phyloP scores from a whole-genome alignment of 371 early-diverging fungal genomes.

The Paraphysoderma sedebokerense region DNA sequence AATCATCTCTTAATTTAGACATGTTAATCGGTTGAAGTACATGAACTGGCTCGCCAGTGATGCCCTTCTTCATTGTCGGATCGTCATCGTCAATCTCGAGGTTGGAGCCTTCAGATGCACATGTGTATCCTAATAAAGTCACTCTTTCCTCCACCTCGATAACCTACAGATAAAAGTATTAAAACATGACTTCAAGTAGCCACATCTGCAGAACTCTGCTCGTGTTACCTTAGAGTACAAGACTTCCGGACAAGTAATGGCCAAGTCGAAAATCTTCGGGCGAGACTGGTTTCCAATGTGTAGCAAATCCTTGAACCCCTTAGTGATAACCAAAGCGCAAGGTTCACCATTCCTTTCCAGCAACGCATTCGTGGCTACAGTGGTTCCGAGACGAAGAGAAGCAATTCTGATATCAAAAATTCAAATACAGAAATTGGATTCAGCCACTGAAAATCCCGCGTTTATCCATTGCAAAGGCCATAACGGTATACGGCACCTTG shows the following conservation, averaged over 20 bases:
- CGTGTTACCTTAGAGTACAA: slow-evolving; percentile 39
- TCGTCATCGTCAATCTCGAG: slow-evolving; percentile 18
- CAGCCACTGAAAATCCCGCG: not conserved
- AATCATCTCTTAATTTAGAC: slow-evolving; percentile 26
- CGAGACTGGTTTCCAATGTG: slow-evolving; percentile 79
- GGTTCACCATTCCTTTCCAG: slow-evolving; percentile 70
- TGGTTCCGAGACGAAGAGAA: slow-evolving; percentile 88
- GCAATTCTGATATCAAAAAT: not conserved
- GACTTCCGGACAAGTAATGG: slow-evolving; percentile 58
- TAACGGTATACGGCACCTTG: slow-evolving; percentile 31
- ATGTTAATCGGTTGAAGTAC: slow-evolving; percentile 26
- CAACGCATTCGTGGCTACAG: slow-evolving; percentile 92
- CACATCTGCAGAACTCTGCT: no score
- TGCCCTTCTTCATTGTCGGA: slow-evolving; percentile 22
- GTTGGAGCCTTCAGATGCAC: slow-evolving; percentile 33
- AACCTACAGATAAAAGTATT: slow-evolving; percentile 25
- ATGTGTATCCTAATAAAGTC: slow-evolving; percentile 52
- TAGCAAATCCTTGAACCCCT: slow-evolving; percentile 59
- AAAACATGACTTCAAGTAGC: no score
- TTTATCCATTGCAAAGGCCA: not conserved
- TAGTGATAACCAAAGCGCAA: slow-evolving; percentile 71
- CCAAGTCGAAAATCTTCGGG: slow-evolving; percentile 84
- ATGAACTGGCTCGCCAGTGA: slow-evolving; percentile 72
- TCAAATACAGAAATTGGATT: not conserved
- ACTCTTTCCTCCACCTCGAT: slow-evolving; percentile 82